Conservation (phyloP, 495 filamentous ascomycete species). For the Trichoderma virens region DNA sequence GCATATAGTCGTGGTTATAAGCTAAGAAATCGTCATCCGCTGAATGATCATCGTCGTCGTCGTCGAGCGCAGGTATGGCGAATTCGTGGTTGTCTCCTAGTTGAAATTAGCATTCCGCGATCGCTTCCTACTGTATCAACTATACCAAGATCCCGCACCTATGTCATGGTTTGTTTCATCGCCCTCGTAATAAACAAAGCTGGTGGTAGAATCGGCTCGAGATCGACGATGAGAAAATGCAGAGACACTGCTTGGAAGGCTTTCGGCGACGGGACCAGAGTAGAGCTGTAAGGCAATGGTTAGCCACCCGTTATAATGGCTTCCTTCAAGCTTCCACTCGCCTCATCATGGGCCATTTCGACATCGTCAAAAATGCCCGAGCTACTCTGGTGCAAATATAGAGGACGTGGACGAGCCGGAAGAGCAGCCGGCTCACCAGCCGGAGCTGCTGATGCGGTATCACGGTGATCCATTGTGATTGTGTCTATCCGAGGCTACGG, state of each 20-base stretch:
- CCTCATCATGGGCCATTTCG: conserved; percentile 98
- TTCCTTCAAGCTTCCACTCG: conserved; percentile 24
- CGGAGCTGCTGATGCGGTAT: not conserved
- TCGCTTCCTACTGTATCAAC: not conserved
- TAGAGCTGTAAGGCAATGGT: conserved; percentile 56
- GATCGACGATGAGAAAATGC: conserved; percentile 77
- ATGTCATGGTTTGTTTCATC: conserved; percentile 27
- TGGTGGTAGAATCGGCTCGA: conserved; percentile 75
- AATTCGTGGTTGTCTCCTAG: conserved; percentile 31
- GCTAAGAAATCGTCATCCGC: conserved; percentile 33
- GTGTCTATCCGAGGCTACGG: not conserved
- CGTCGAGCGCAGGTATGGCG: not conserved
- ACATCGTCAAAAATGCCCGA: conserved; percentile 85
- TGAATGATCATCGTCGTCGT: conserved; percentile 31
- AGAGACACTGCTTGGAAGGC: conserved; percentile 80
- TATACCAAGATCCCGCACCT: conserved; percentile 12
- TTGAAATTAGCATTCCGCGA: not conserved
- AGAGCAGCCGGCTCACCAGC: not conserved
- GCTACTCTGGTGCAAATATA: conserved; percentile 49
- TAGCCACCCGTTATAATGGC: not conserved
- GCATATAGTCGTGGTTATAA: conserved; percentile 30
- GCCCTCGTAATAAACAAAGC: conserved; percentile 81
- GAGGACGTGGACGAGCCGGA: not conserved
- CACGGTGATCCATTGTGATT: not conserved
- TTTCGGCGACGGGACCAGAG: conserved; percentile 88